phyloP scores from a whole-genome alignment of 2,329 filamentous ascomycete species.

The Colletotrichum sansevieriae region DNA sequence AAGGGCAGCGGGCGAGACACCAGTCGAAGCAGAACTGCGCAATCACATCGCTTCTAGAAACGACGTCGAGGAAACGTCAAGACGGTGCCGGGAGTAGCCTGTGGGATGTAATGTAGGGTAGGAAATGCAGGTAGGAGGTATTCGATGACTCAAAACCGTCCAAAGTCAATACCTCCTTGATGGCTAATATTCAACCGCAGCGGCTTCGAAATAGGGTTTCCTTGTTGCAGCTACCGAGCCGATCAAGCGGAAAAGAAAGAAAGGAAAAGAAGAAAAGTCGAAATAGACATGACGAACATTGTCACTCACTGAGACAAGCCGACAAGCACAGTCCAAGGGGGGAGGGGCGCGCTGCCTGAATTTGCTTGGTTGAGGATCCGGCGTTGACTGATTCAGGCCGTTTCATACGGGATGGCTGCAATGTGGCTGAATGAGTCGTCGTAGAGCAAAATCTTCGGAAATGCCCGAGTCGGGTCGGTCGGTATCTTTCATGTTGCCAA shows the following conservation, averaged over 20 bases:
- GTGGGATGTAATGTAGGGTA: background rate
- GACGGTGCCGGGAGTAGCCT: conserved; percentile 19
- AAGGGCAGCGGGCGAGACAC: conserved; percentile 6
- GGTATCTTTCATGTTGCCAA: too few species aligned
- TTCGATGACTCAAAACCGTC: conserved; percentile 3
- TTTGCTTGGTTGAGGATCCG: conserved; percentile 18
- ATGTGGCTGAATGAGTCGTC: conserved; percentile 16
- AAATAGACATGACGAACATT: conserved; percentile 1
- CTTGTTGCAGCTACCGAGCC: conserved; percentile 4
- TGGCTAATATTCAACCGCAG: conserved; percentile 1
- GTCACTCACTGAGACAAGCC: background rate
- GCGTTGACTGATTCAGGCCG: conserved; percentile 35
- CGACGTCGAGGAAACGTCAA: conserved; percentile 30
- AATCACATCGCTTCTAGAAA: conserved; percentile 32
- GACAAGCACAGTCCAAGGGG: conserved; percentile 17
- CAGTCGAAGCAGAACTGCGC: conserved; percentile 4
- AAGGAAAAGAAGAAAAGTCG: too few species aligned
- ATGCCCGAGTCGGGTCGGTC: conserved; percentile 23
- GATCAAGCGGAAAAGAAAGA: background rate
- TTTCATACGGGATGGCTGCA: conserved; percentile 34
- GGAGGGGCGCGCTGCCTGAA: background rate
- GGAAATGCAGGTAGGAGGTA: too few species aligned
- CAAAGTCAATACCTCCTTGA: background rate
- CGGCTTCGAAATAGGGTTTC: conserved; percentile 5
- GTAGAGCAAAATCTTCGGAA: background rate